Evolutionary conservation across 2,329 filamentous ascomycete genomes (phyloP).

Genomic region (Venturia pyrina): DNA sequence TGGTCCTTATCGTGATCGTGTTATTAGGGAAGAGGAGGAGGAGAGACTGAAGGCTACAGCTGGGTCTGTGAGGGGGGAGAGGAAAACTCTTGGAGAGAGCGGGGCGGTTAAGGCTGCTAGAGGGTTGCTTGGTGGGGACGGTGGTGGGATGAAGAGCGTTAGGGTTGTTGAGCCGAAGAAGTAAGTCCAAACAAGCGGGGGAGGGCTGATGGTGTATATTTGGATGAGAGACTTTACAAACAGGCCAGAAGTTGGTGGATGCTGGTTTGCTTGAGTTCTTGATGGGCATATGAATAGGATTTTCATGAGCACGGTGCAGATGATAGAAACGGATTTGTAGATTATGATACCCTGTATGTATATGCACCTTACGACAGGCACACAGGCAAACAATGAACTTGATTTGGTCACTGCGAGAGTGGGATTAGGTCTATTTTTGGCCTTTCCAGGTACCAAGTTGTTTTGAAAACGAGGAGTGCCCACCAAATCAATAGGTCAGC

Average conservation of each 20-base stretch:
- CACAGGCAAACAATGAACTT: background rate
- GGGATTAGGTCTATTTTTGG: too few relatives aligned
- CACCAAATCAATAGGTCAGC: too few relatives aligned
- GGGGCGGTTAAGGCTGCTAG: slow-evolving; percentile 32
- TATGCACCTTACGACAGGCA: background rate
- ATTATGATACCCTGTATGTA: background rate
- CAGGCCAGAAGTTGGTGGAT: too few relatives aligned
- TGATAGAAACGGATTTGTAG: background rate
- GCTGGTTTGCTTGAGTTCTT: too few relatives aligned
- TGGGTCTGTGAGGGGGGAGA: slow-evolving; percentile 29
- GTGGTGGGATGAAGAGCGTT: slow-evolving; percentile 18
- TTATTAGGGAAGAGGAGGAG: slow-evolving; percentile 21
- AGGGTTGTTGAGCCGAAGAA: slow-evolving; percentile 19
- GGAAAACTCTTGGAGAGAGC: slow-evolving; percentile 33
- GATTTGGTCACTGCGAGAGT: too few relatives aligned
- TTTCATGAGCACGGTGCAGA: background rate
- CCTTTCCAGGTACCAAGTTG: too few relatives aligned
- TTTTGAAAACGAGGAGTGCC: too few relatives aligned
- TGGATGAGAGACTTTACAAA: too few relatives aligned
- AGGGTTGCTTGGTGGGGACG: slow-evolving; percentile 21
- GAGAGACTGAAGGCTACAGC: slow-evolving; percentile 26
- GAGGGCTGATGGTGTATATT: background rate
- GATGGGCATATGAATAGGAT: too few relatives aligned
- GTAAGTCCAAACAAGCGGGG: background rate
- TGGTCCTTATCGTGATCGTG: slow-evolving; percentile 30